Conservation (phyloP, 441 rosid genomes). For the Populus tomentosa region DNA sequence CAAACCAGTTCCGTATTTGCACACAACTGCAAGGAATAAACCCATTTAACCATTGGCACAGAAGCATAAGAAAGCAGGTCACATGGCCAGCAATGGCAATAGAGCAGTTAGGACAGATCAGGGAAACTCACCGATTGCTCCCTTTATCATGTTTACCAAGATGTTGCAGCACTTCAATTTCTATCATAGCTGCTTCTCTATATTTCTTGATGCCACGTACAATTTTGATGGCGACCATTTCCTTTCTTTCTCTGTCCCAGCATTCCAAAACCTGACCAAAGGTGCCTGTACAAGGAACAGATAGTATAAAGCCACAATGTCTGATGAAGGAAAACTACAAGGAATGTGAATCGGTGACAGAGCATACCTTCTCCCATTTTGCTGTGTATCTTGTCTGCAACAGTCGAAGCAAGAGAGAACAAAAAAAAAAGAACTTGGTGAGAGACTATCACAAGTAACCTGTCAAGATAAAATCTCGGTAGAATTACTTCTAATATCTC, state of each 20-base stretch:
- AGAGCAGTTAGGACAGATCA: constrained; percentile 1
- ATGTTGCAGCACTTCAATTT: constrained; percentile 71
- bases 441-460: background rate
- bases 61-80: constrained; percentile 17
- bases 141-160: constrained; percentile 77
- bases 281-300: constrained; percentile 41
- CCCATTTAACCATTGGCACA: constrained; percentile 54
- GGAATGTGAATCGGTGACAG: background rate
- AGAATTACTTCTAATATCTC: background rate
- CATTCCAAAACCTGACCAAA: constrained; percentile 88
- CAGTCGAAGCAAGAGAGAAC: background rate
- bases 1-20: constrained; percentile 97
- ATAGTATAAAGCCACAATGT: background rate
- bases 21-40: constrained; percentile 97
- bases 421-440: background rate
- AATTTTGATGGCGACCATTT: constrained; percentile 83
- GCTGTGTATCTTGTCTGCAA: constrained; percentile 72
- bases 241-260: constrained; percentile 78
- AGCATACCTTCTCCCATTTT: constrained; percentile 85
- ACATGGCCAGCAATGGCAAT: constrained; percentile 16
- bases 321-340: background rate
- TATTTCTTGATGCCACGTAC: constrained; percentile 82
- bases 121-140: constrained; percentile 66
- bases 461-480: background rate
- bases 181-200: constrained; percentile 88